Conservation (phyloP, 345 rosid species). For the Populus euphratica region DNA sequence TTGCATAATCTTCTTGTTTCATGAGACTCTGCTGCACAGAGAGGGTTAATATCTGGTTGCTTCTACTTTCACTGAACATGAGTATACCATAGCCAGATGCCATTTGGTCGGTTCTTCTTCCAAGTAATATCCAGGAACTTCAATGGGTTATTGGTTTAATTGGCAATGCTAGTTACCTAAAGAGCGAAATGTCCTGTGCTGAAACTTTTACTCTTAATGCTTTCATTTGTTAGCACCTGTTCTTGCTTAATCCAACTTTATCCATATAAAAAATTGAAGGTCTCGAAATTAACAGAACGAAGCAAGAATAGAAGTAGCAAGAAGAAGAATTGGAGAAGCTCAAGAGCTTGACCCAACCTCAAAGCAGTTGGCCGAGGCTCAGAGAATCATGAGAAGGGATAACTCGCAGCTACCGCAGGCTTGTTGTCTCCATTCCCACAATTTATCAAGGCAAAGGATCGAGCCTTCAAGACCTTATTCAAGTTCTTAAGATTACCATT, state of each 20-base stretch:
- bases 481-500: no score
- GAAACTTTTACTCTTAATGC: no score
- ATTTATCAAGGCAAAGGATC: no score
- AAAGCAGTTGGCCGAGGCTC: slow-evolving; percentile 27
- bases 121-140: not conserved
- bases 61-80: not conserved
- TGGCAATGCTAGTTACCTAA: not conserved
- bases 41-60: not conserved
- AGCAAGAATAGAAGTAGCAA: slow-evolving; percentile 42
- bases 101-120: not conserved
- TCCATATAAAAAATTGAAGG: not conserved
- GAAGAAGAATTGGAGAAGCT: slow-evolving; percentile 28
- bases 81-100: not conserved
- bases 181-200: not conserved
- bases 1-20: not conserved
- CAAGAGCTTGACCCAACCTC: slow-evolving; percentile 27
- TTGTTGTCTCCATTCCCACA: no score
- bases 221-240: not conserved
- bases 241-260: not conserved
- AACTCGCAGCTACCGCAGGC: no score
- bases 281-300: slow-evolving; percentile 39
- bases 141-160: not conserved
- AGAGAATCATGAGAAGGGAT: slow-evolving; percentile 26
- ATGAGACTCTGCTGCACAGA: not conserved
- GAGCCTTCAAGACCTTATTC: no score